Evolutionary conservation across 257 asterid species (phyloP).

Genomic region (Striga asiatica): DNA sequence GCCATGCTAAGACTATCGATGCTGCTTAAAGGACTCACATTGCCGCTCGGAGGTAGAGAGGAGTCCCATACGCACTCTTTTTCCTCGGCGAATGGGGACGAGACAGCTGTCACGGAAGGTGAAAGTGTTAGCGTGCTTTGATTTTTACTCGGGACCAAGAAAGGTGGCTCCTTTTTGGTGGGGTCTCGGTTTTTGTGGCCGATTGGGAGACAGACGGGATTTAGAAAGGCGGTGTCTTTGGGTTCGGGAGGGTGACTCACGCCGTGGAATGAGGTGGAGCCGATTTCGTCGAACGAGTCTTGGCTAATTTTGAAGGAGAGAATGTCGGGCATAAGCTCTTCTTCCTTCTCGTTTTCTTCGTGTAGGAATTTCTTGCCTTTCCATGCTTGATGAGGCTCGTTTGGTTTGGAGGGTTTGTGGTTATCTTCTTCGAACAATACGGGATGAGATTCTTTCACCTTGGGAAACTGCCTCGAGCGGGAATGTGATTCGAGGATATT

Average conservation of each 20-base stretch:
- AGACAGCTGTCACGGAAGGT: constrained; percentile 22
- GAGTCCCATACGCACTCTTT: constrained; percentile 55
- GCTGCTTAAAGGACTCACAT: constrained; percentile 49
- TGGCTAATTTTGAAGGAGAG: constrained; percentile 35
- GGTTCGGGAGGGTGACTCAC: constrained; percentile 92
- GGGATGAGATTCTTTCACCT: constrained; percentile 23
- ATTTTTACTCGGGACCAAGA: too few relatives aligned
- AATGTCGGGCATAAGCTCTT: constrained; percentile 47
- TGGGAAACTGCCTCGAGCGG: constrained; percentile 42
- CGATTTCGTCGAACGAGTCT: constrained; percentile 56
- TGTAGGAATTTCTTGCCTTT: constrained; percentile 41
- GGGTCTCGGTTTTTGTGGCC: constrained; percentile 40
- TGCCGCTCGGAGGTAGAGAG: constrained; percentile 50
- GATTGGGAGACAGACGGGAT: constrained; percentile 64
- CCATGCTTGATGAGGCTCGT: constrained; percentile 34
- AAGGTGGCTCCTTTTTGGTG: constrained; percentile 47
- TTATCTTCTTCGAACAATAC: constrained; percentile 31
- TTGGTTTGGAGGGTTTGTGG: constrained; percentile 18
- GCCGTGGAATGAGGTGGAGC: constrained; percentile 81
- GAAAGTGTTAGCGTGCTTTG: too few relatives aligned
- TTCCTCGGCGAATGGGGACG: constrained; percentile 39
- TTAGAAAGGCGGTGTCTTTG: constrained; percentile 55
- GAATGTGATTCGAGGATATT: constrained; percentile 41
- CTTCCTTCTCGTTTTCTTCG: constrained; percentile 37
- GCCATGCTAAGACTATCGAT: constrained; percentile 38